Base-by-base conservation (phyloP, 352 stramenopile genomes). In the Phytophthora pistaciae region DNA sequence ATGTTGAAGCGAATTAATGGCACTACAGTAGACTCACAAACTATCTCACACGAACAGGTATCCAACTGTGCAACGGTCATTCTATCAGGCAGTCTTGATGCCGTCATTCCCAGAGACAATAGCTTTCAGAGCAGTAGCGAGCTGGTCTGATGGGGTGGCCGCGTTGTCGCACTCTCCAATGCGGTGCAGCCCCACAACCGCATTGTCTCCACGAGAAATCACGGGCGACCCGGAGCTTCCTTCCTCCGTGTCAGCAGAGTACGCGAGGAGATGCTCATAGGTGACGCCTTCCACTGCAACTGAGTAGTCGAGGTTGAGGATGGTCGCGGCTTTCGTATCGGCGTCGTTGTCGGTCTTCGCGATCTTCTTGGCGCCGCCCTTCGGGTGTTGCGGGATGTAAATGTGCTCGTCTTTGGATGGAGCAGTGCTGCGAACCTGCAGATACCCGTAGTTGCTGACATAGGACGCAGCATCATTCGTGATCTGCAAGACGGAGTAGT, bases 111-210 rank as follows among this genome's bases (percentile, higher is more conserved):
- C 70, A 11, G 66, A 72, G 1, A 79, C 63, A 8, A 79, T 68
- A 1, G 36, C 50, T 50, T 70, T 65, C 23, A 83, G 70, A 18
- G 65, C 62, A 27, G 29, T 55, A 13, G 57, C 40, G 16, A 83
- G 60, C 49, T 57, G 76, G 13, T 72, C 16, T 6, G 70, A 78
- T 56, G 66, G 56, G 1, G 70, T 78, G 10, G 73, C 85, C 8
- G 80, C 84, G 50, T 94, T 94, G 52, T 89, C 68, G 48, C 87
- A 94, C 20, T 87, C 84, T 46, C 87, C 87, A 40, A 87, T 92
- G 57, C 90, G 84, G 60, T 94, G 87, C 27, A 94, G 72, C n/a
- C 82, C 87, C 16, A 94, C 77, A 16, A 94, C 87, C 1, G 64
- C 49, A 56, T 91, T 85, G 61, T 94, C 85, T 20, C n/a, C 52